Conservation (phyloP, 768 basidiomycete species). For the Agrocybe praecox region DNA sequence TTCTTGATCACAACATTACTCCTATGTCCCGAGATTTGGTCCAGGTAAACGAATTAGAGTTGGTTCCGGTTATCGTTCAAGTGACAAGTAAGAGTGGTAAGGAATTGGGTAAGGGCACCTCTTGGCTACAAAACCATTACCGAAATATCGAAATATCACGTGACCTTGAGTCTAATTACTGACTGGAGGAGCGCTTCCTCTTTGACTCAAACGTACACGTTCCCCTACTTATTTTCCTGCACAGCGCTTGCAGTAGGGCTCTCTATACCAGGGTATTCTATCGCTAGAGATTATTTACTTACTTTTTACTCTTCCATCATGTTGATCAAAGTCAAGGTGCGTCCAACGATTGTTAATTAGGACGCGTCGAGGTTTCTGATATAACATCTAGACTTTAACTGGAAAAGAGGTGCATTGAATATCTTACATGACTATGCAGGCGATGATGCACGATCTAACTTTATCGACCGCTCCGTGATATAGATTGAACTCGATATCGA, state of each 20-base stretch:
- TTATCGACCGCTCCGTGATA: background rate
- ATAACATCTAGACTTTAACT: slow-evolving; percentile 74
- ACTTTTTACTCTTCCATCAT: slow-evolving; percentile 35
- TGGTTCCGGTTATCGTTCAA: too few relatives aligned
- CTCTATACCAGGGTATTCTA: background rate
- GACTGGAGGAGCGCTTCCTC: background rate
- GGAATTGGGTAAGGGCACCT: too few relatives aligned
- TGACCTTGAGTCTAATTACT: background rate
- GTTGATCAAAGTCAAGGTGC: slow-evolving; percentile 91
- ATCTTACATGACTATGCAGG: background rate
- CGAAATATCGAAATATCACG: too few relatives aligned
- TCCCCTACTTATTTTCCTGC: too few relatives aligned
- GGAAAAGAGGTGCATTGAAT: slow-evolving; percentile 82
- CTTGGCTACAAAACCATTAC: too few relatives aligned
- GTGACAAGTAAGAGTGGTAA: too few relatives aligned
- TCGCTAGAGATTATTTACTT: background rate
- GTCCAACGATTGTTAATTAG: slow-evolving; percentile 12
- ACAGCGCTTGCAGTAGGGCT: too few relatives aligned
- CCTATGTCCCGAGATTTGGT: too few relatives aligned
- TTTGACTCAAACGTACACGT: background rate
- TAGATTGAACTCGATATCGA: slow-evolving; percentile 97
- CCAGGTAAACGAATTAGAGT: too few relatives aligned
- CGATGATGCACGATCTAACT: slow-evolving; percentile 4
- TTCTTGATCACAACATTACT: too few relatives aligned
- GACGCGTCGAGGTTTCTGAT: slow-evolving; percentile 5